Base-by-base conservation (phyloP, 139 green algal species). In the Closterium sp. region DNA sequence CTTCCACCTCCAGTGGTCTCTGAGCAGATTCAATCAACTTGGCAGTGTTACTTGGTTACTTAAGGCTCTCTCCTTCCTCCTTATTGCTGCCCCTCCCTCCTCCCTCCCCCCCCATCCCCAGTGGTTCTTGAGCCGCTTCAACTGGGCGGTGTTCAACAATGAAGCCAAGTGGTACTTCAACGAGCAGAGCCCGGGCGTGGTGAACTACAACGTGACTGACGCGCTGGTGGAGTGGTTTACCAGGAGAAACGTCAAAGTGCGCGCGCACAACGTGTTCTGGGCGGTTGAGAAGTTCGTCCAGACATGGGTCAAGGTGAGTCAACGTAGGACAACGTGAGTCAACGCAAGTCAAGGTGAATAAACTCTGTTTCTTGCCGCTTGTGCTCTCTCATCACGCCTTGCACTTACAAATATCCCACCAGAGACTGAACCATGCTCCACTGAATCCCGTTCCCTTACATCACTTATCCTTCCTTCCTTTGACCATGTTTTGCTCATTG, bases 91-190 rank as follows among this genome's bases (percentile, higher is more conserved):
- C 83, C 83, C 83, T 34, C 25, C 83, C 83, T 19, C 83, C 8
- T 23, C n/a, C 31, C 83, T 86, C 83, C 83, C 21, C 83, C 83
- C 83, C 83, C 2, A 21, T 86, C 76, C 76, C 76, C 89, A 92
- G 89, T 92, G 89, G 89, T 88, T 87, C 33, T 12, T n/a, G n/a
- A 23, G 9, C 84, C 85, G 89, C 23, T 94, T 94, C 91, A 94
- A 90, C 35, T 94, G 91, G 91, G 34, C 34, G 7, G 88, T 89
- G 64, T 87, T 93, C 21, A 91, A 94, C 35, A 94, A 94, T 33
- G 91, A 94, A 4, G 81, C 81, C 33, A 94, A 94, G 36, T 94
- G 91, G 91, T 92, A 94, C 32, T 43, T 25, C 43, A 94, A 85
- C 38, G 88, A 94, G 88, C 32, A 25, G 30, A 3, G 33, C 12